A percentile compares a stretch with the other conserved stretches of the same genome.
phyloP scores from a whole-genome alignment of 768 basidiomycete genomes.

The Tylopilus intermedius region DNA sequence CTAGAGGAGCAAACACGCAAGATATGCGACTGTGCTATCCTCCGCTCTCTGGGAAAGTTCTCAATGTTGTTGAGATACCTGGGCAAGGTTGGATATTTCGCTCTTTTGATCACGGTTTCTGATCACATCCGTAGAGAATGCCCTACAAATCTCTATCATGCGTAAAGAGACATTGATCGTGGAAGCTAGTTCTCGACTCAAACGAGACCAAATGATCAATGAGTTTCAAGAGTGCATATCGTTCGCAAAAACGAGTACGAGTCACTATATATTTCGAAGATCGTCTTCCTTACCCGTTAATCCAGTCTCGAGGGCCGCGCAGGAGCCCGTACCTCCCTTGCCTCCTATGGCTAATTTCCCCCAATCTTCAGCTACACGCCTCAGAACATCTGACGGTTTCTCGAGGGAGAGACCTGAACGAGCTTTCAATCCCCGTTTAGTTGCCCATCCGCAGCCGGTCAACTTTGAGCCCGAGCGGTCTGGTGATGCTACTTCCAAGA shows the following conservation, averaged over 20 bases:
- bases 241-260: constrained; percentile 69
- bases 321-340: constrained; percentile 64
- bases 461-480: not conserved
- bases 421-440: constrained; percentile 15
- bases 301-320: constrained; percentile 54
- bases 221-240: constrained; percentile 83
- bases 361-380: constrained; percentile 18
- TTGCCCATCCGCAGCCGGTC: constrained; percentile 2
- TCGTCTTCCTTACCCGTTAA: constrained; percentile 3
- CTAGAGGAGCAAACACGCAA: constrained; percentile 48
- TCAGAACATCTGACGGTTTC: not conserved
- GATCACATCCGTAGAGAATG: constrained; percentile 49
- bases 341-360: constrained; percentile 41
- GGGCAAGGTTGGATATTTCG: constrained; percentile 48
- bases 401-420: constrained; percentile 21
- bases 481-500: not conserved
- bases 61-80: constrained; percentile 60
- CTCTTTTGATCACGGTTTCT: constrained; percentile 7
- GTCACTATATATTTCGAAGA: not conserved
- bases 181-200: constrained; percentile 50
- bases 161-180: constrained; percentile 78
- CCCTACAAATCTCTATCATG: constrained; percentile 77
- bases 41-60: constrained; percentile 90
- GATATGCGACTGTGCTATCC: constrained; percentile 95
- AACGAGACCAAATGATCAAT: constrained; percentile 57